These are phyloP conservation scores for Lentithecium fluviatile DNA, from an alignment of 495 filamentous ascomycete species.

Conservation along the genomic window DNA sequence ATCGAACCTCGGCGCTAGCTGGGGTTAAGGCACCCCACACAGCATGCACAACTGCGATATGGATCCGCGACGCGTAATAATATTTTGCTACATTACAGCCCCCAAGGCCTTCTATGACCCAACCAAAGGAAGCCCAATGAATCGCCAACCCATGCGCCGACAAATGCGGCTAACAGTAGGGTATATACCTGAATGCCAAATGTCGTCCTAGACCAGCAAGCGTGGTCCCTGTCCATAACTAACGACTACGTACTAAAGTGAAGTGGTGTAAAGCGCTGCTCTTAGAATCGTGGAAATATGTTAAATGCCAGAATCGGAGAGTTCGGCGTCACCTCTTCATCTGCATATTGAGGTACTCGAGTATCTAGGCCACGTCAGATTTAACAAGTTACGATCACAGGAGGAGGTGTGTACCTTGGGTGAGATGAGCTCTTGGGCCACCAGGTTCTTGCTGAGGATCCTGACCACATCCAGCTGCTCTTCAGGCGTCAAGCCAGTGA, in stretches of 20 bases:
- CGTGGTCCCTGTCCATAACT: not conserved
- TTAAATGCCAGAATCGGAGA: not conserved
- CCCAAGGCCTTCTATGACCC: not conserved
- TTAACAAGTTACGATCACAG: not conserved
- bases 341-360: slow-evolving; percentile 15
- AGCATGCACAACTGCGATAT: too few relatives aligned
- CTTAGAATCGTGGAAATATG: not conserved
- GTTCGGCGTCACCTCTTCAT: slow-evolving; percentile 2
- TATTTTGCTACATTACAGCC: not conserved
- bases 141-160: not conserved
- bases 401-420: slow-evolving; percentile 13
- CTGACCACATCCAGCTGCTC: slow-evolving; percentile 88
- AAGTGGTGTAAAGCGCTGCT: not conserved
- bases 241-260: not conserved
- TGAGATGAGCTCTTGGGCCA: slow-evolving; percentile 73
- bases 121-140: not conserved
- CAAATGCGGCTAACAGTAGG: not conserved
- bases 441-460: slow-evolving; percentile 78
- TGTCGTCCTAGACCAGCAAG: not conserved
- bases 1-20: not conserved
- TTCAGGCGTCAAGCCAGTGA: slow-evolving; percentile 76
- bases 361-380: slow-evolving; percentile 6
- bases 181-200: not conserved
- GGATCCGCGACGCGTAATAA: not conserved
- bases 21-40: too few relatives aligned